Evolutionary conservation across 352 stramenopile genomes (phyloP).

Genomic region (Phytophthora meadii): DNA sequence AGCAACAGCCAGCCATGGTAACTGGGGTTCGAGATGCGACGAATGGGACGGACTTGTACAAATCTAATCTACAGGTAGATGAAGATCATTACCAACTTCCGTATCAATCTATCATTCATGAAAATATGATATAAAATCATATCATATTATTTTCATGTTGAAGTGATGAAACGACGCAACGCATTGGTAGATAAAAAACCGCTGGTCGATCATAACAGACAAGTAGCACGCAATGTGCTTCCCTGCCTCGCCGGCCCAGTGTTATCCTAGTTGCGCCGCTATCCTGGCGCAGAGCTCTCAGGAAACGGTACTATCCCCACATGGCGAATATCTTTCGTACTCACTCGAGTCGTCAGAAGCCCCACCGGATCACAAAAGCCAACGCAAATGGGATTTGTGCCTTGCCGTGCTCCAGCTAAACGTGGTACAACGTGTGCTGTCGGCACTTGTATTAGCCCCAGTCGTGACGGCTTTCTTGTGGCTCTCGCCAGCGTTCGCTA

Average conservation of each 20-base stretch:
- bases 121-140: too few relatives aligned
- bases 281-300: slow-evolving; percentile 12
- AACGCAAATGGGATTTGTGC: slow-evolving; percentile 3
- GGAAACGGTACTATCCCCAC: slow-evolving; percentile 16
- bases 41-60: not conserved
- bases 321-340: slow-evolving; percentile 21
- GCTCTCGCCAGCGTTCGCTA: slow-evolving; percentile 66
- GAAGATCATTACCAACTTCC: too few relatives aligned
- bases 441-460: slow-evolving; percentile 58
- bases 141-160: too few relatives aligned
- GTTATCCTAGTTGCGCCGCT: too few relatives aligned
- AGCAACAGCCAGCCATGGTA: slow-evolving; percentile 62
- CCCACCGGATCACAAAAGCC: too few relatives aligned
- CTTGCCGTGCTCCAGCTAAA: slow-evolving; percentile 42
- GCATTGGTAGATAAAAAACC: too few relatives aligned
- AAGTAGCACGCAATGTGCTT: too few relatives aligned
- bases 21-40: slow-evolving; percentile 12
- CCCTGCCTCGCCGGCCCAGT: too few relatives aligned
- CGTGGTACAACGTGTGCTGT: slow-evolving; percentile 65
- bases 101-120: too few relatives aligned
- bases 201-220: too few relatives aligned
- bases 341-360: not conserved
- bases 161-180: too few relatives aligned
- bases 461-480: slow-evolving; percentile 72
- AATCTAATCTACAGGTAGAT: slow-evolving; percentile 14